Conservation (phyloP, 2,329 filamentous ascomycete species). For the Cladosporium oxysporum region DNA sequence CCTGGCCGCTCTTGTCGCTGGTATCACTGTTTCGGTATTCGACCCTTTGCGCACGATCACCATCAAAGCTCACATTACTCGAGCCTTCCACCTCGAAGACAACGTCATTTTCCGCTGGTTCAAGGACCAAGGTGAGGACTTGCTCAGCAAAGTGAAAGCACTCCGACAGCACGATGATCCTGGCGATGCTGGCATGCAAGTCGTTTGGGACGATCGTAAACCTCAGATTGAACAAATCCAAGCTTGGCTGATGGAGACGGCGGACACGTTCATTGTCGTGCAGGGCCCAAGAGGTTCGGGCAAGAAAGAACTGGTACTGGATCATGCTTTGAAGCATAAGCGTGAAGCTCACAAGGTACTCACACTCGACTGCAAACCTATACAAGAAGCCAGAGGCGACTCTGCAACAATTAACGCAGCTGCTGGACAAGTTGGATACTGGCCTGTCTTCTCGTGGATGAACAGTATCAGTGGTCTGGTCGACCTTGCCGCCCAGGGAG, state of each 20-base stretch:
- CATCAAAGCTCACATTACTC: constrained; percentile 82
- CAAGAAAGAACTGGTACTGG: constrained; percentile 82
- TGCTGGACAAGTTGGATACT: constrained; percentile 81
- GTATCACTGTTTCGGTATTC: constrained; percentile 83
- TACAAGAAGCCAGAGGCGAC: constrained; percentile 88
- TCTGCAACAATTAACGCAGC: constrained; percentile 79
- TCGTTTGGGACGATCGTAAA: constrained; percentile 85
- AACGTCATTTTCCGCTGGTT: constrained; percentile 79
- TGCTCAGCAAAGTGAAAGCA: constrained; percentile 56
- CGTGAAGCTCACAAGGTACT: constrained; percentile 69
- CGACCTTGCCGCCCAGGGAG: constrained; percentile 89
- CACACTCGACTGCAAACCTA: constrained; percentile 87
- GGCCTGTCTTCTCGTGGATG: constrained; percentile 93
- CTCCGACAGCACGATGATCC: constrained; percentile 42
- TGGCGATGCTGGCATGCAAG: constrained; percentile 69
- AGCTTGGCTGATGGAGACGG: constrained; percentile 83
- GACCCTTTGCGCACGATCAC: constrained; percentile 94
- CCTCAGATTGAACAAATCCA: constrained; percentile 79
- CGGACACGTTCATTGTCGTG: constrained; percentile 89
- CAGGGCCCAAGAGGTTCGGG: constrained; percentile 90
- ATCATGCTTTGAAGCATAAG: constrained; percentile 72
- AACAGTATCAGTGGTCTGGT: constrained; percentile 91
- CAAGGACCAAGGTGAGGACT: constrained; percentile 66
- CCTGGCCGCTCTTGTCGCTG: constrained; percentile 76
- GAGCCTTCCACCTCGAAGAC: constrained; percentile 71